Percentiles rank a stretch among this genome's conserved stretches.
phyloP scores from a whole-genome alignment of 192 early-diverging fungal species.

The Backusella circina region DNA sequence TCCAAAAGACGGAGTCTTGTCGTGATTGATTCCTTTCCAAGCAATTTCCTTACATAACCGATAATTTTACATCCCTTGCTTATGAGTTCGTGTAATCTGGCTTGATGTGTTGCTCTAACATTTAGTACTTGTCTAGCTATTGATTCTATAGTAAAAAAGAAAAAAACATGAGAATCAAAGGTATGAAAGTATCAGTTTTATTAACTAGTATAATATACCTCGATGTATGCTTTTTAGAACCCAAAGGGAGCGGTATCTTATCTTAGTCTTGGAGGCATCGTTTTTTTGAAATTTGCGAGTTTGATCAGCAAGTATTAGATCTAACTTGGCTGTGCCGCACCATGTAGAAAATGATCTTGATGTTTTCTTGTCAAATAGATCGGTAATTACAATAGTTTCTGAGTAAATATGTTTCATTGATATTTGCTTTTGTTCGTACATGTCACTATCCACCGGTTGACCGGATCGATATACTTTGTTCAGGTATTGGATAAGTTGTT shows the following conservation, averaged over 20 bases:
- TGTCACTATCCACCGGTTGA: neutral
- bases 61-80: neutral
- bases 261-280: neutral
- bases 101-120: neutral
- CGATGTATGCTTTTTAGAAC: neutral
- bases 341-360: neutral
- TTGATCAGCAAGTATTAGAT: neutral
- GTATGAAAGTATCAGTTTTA: constrained; percentile 5
- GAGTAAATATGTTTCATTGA: constrained; percentile 3
- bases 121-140: neutral
- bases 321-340: neutral
- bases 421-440: constrained; percentile 4
- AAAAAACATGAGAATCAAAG: neutral
- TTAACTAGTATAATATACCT: constrained; percentile 4
- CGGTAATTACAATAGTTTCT: neutral
- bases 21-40: neutral
- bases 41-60: neutral
- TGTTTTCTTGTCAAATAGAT: constrained; percentile 4
- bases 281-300: neutral
- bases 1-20: neutral
- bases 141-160: constrained; percentile 3
- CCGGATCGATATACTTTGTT: constrained; percentile 2
- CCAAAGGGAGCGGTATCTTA: constrained; percentile 4
- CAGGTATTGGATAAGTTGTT: constrained; percentile 7
- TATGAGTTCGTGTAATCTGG: neutral